Base-by-base conservation (phyloP, 352 stramenopile genomes). In the Pseudoperonospora humuli region DNA sequence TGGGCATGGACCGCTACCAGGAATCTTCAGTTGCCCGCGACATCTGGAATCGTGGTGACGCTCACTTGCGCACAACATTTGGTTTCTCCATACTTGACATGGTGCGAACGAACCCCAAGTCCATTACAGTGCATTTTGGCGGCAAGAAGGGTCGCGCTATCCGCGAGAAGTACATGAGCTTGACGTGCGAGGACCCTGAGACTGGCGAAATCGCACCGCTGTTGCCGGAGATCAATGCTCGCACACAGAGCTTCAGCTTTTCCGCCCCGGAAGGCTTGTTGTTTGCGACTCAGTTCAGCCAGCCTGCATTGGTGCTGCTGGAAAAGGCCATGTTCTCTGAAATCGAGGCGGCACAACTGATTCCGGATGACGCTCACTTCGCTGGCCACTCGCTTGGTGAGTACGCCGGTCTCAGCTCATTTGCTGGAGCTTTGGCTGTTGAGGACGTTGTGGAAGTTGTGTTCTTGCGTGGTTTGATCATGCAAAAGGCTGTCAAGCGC, bases 71-170 rank as follows among this genome's bases (percentile, higher is more conserved):
- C 24, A 54, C 70, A 9, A 88, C 64, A 7, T 95, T 91, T 46
- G 84, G 84, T 25, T 93, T 95, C 40, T 93, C 79, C 10, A 93
- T 95, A 48, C 52, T 95, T 0, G 71, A 93, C 9, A 94, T 95
- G 28, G 84, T 95, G 14, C 73, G 73, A 19, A 81, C 81, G 51
- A 95, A 95, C 52, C 84, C 84, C 0, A 78, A 80, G 43, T 67
- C 70, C 1, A 67, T 95, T 27, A 91, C 73, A 10, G 78, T 95
- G 25, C 74, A 94, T 57, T 95, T 95, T 71, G 84, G 84, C 25
- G 84, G 84, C 20, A 76, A 73, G 38, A 76, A 74, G 25, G 84
- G 84, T 15, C 74, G 70, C n/a, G 52, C 53, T 21, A 93, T 93
- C 52, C 84, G 84, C 17, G 64, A 86, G 18, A 90, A 95, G 56